These are phyloP conservation scores for Albizia julibrissin DNA, from an alignment of 306 rosid species.

Conservation along the genomic window DNA sequence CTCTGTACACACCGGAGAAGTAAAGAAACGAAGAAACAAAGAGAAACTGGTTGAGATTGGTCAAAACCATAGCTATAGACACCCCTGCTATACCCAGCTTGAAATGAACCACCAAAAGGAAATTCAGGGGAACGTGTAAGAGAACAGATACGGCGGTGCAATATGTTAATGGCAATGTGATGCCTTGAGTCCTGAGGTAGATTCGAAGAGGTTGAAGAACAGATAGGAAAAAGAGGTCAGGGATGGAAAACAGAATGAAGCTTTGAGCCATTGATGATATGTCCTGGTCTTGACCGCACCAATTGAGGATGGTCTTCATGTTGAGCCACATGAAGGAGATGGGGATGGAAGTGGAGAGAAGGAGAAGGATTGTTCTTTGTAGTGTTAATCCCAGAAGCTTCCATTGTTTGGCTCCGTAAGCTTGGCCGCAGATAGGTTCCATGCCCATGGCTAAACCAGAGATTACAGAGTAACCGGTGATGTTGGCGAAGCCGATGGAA, in stretches of 20 bases:
- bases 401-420: slow-evolving; percentile 91
- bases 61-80: slow-evolving; percentile 82
- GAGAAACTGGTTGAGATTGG: slow-evolving; percentile 72
- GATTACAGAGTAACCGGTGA: slow-evolving; percentile 98
- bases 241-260: slow-evolving; percentile 70
- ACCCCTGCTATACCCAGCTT: slow-evolving; percentile 83
- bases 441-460: slow-evolving; percentile 99
- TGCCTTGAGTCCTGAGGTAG: slow-evolving; percentile 78
- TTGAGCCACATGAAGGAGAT: slow-evolving; percentile 86
- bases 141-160: slow-evolving; percentile 83
- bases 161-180: slow-evolving; percentile 79
- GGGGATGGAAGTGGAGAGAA: slow-evolving; percentile 78
- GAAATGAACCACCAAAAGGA: slow-evolving; percentile 64
- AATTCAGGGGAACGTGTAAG: slow-evolving; percentile 78
- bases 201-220: slow-evolving; percentile 88
- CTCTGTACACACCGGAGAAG: slow-evolving; percentile 64
- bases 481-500: slow-evolving; percentile 91
- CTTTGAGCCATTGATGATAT: slow-evolving; percentile 81
- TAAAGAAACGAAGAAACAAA: slow-evolving; percentile 57
- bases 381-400: slow-evolving; percentile 81
- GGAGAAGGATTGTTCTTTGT: slow-evolving; percentile 83
- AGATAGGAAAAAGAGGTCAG: slow-evolving; percentile 87
- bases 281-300: slow-evolving; percentile 91
- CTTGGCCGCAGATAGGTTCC: slow-evolving; percentile 99
- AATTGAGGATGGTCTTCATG: slow-evolving; percentile 71